phyloP scores from a whole-genome alignment of 139 green algal species.

The Micromonas commoda region DNA sequence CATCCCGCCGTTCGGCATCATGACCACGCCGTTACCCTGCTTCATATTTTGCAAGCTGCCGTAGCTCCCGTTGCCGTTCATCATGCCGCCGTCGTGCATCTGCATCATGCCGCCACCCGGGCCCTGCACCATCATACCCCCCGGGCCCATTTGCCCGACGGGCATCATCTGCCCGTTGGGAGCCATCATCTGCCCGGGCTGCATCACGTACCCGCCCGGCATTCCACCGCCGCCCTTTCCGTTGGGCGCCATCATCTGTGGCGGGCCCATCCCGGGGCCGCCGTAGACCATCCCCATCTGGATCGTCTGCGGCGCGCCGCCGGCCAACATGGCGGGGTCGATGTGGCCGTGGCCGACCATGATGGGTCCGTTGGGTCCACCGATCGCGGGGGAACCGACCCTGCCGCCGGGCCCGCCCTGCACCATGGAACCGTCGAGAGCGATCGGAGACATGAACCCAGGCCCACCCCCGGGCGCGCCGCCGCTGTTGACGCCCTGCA shows the following conservation, averaged over 20 bases:
- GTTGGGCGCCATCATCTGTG: background rate
- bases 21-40: no score
- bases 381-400: background rate
- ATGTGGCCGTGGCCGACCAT: background rate
- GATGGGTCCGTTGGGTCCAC: background rate
- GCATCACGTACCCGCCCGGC: background rate
- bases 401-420: no score
- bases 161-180: background rate
- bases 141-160: background rate
- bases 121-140: background rate
- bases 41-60: no score
- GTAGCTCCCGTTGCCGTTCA: background rate
- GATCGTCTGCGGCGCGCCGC: background rate
- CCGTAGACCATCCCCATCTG: background rate
- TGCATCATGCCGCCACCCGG: background rate
- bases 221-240: no score
- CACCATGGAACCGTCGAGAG: background rate
- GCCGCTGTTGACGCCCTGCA: slow-evolving; percentile 9
- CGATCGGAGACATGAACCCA: background rate
- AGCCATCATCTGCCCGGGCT: background rate
- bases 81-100: background rate
- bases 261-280: no score
- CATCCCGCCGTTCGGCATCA: no score
- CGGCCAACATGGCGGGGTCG: background rate
- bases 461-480: background rate